Conservation (phyloP, 1,284 basidiomycete species). For the Irpex sp. region DNA sequence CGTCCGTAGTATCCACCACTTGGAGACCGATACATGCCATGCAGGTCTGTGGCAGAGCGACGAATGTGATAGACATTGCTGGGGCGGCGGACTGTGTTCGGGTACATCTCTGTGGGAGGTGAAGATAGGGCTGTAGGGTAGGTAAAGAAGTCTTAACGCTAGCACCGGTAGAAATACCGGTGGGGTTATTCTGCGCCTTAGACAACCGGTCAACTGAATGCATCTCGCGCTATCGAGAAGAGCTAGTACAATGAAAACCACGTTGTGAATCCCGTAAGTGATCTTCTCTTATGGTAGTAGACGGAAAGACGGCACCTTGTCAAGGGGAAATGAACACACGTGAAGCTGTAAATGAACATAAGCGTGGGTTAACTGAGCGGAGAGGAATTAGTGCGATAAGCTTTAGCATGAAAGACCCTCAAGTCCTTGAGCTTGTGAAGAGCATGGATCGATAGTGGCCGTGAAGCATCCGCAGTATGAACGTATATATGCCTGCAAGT, state of each 20-base stretch:
- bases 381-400: not conserved
- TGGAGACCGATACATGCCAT: constrained; percentile 20
- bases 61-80: constrained; percentile 9
- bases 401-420: not conserved
- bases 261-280: constrained; percentile 23
- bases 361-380: not conserved
- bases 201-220: not conserved
- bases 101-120: constrained; percentile 5
- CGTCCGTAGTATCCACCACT: constrained; percentile 21
- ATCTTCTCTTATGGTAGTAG: constrained; percentile 9
- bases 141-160: not conserved
- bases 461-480: not conserved
- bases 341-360: constrained; percentile 12
- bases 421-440: no score
- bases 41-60: constrained; percentile 3
- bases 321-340: constrained; percentile 24
- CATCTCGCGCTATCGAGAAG: constrained; percentile 6
- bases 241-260: constrained; percentile 23
- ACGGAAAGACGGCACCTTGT: constrained; percentile 19
- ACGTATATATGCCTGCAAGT: no score
- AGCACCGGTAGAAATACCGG: not conserved
- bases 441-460: no score
- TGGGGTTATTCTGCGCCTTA: constrained; percentile 1
- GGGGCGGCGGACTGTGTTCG: constrained; percentile 3
- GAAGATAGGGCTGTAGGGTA: not conserved